A percentile compares a stretch with the other conserved stretches of the same genome.
phyloP scores from a whole-genome alignment of 2,329 filamentous ascomycete genomes.

The Epichloe uncinata region DNA sequence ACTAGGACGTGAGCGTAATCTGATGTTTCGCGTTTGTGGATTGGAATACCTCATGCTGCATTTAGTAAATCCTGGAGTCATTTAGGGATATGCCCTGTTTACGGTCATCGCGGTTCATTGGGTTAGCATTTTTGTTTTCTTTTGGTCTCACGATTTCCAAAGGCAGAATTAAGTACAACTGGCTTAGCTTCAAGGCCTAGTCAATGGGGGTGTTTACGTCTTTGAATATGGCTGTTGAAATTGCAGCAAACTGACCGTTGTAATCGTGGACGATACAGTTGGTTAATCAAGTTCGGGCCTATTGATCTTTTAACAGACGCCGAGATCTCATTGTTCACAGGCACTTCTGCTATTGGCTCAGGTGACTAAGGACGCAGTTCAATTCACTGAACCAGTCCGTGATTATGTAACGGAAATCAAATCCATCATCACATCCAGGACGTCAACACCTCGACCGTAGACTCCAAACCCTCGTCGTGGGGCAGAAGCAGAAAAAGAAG shows the following conservation, averaged over 20 bases:
- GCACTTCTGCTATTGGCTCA: background rate
- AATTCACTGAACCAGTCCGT: background rate
- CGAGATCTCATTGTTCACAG: background rate
- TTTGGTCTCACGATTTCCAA: slow-evolving; percentile 9
- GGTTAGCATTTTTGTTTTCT: slow-evolving; percentile 15
- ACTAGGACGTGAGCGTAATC: slow-evolving; percentile 24
- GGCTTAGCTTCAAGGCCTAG: background rate
- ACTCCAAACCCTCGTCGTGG: background rate
- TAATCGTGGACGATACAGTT: background rate
- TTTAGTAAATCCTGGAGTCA: slow-evolving; percentile 25
- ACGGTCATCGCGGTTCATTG: slow-evolving; percentile 16
- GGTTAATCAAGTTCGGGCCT: background rate
- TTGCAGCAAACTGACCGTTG: background rate
- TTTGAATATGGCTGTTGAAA: background rate
- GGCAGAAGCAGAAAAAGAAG: slow-evolving; percentile 8
- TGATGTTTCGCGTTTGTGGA: slow-evolving; percentile 2
- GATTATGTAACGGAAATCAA: background rate
- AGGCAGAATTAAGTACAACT: slow-evolving; percentile 3
- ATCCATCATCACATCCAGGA: slow-evolving; percentile 6
- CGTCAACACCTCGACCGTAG: background rate
- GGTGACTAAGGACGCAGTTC: background rate
- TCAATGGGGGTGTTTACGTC: background rate
- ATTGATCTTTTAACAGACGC: background rate
- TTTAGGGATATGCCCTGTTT: slow-evolving; percentile 17
- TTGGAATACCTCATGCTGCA: slow-evolving; percentile 11